A percentile compares a stretch with the other conserved stretches of the same genome.
Conservation (phyloP, 768 basidiomycete genomes). For the Leccinum ochraceum region DNA sequence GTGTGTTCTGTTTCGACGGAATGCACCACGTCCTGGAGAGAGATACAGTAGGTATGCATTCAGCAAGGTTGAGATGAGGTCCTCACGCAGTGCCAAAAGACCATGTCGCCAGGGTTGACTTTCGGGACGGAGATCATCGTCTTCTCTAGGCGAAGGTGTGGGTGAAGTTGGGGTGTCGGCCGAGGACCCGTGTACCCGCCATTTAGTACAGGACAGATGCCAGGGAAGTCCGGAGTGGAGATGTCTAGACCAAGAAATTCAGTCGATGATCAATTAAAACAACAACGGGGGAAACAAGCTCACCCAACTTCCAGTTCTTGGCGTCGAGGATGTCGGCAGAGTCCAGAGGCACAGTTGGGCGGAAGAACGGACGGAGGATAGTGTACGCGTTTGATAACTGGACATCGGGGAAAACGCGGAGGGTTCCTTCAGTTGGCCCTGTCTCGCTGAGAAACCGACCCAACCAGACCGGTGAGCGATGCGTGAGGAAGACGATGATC, state of each 20-base stretch:
- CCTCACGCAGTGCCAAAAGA: constrained; percentile 72
- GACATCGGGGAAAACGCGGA: constrained; percentile 69
- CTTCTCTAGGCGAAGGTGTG: constrained; percentile 61
- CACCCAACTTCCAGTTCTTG: constrained; percentile 57
- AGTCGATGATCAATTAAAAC: constrained; percentile 20
- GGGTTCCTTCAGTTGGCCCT: constrained; percentile 66
- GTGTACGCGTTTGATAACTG: constrained; percentile 67
- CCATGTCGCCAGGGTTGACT: constrained; percentile 75
- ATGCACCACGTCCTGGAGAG: constrained; percentile 44
- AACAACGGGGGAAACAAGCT: constrained; percentile 16
- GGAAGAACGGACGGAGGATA: constrained; percentile 79
- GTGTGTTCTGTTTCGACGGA: constrained; percentile 52
- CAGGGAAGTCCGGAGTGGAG: constrained; percentile 52
- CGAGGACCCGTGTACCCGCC: constrained; percentile 40
- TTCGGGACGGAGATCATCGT: constrained; percentile 73
- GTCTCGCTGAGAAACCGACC: constrained; percentile 47
- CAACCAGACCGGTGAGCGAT: not conserved
- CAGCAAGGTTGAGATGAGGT: not conserved
- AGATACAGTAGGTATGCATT: not conserved
- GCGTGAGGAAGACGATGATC: not conserved
- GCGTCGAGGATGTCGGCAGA: constrained; percentile 46
- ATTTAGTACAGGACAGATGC: constrained; percentile 33
- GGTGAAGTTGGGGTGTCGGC: constrained; percentile 59
- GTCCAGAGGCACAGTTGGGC: constrained; percentile 41
- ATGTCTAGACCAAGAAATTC: constrained; percentile 38